Conservation (phyloP, 306 rosid species). For the Senna tora region DNA sequence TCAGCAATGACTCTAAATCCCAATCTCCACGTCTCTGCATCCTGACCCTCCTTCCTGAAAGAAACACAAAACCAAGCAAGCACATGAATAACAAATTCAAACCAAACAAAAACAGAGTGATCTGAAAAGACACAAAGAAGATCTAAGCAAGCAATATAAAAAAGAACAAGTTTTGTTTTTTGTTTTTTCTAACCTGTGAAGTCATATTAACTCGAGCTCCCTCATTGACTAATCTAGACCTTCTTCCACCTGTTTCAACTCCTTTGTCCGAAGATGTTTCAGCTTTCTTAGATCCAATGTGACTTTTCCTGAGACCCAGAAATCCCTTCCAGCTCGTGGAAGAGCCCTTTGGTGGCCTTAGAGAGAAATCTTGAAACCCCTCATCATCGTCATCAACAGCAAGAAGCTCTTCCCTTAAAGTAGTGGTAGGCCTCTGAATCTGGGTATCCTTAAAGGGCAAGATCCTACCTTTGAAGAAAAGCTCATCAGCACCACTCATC, state of each 20-base stretch:
- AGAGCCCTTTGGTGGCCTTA: slow-evolving; percentile 68
- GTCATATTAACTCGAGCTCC: slow-evolving; percentile 43
- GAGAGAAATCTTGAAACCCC: slow-evolving; percentile 40
- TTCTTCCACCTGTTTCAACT: slow-evolving; percentile 36
- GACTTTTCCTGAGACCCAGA: slow-evolving; percentile 70
- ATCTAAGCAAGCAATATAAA: neutral
- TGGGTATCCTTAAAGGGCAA: slow-evolving; percentile 67
- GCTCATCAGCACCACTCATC: slow-evolving; percentile 95
- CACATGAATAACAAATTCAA: neutral
- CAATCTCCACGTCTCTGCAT: slow-evolving; percentile 59
- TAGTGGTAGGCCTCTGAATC: slow-evolving; percentile 59
- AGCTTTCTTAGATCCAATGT: slow-evolving; percentile 70
- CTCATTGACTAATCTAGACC: slow-evolving; percentile 47
- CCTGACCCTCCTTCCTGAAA: slow-evolving; percentile 64
- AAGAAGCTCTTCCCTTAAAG: slow-evolving; percentile 84
- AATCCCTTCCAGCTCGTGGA: slow-evolving; percentile 77
- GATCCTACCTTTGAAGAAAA: slow-evolving; percentile 81
- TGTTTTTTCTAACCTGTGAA: slow-evolving; percentile 62
- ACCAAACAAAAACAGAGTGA: neutral
- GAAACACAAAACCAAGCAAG: slow-evolving; percentile 27
- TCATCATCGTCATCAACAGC: slow-evolving; percentile 40
- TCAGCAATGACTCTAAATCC: slow-evolving; percentile 44
- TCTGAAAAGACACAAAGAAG: neutral
- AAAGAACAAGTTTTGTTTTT: neutral
- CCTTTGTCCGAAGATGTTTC: slow-evolving; percentile 38